Evolutionary conservation across 148 eudicot genomes (phyloP).

Genomic region (Camellia japonica): DNA sequence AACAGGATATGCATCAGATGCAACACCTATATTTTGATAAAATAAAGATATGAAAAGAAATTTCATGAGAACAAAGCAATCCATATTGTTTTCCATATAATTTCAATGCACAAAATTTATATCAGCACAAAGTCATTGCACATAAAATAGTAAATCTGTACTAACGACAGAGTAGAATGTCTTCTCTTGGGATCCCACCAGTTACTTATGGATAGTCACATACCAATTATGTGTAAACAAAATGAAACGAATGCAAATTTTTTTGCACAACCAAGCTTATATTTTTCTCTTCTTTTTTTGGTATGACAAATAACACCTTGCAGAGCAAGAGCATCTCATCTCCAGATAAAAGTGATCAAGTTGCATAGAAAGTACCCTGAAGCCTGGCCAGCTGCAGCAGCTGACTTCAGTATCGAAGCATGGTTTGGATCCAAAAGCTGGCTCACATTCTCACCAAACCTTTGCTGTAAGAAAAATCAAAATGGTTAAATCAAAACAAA

Average conservation of each 20-base stretch:
- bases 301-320: background rate
- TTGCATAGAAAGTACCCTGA: constrained; percentile 41
- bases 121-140: background rate
- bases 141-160: background rate
- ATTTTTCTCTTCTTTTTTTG: background rate
- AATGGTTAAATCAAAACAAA: constrained; percentile 30
- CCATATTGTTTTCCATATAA: background rate
- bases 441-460: constrained; percentile 54
- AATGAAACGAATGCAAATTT: background rate
- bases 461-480: constrained; percentile 50
- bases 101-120: background rate
- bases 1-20: constrained; percentile 1
- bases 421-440: constrained; percentile 59
- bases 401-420: constrained; percentile 50
- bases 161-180: background rate
- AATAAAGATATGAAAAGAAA: background rate
- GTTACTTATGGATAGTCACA: background rate
- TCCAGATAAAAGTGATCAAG: constrained; percentile 13
- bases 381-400: constrained; percentile 51
- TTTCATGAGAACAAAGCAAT: background rate
- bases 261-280: background rate
- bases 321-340: constrained; percentile 21
- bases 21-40: background rate
- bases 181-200: background rate
- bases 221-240: background rate